Base-by-base conservation (phyloP, 2,329 filamentous ascomycete species). In the Moelleriella libera region DNA sequence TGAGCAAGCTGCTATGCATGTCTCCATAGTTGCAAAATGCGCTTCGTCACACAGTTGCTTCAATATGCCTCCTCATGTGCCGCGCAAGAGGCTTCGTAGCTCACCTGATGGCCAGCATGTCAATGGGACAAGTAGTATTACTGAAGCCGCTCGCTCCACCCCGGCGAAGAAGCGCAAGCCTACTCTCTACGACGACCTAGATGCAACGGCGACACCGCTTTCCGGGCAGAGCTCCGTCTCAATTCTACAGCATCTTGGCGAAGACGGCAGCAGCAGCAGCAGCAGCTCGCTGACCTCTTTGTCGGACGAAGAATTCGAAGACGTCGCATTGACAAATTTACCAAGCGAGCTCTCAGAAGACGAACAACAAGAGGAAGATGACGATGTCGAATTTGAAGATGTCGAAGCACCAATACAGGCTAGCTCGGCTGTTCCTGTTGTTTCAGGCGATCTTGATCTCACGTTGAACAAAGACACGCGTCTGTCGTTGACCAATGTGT, bases 381-480 rank as follows among this genome's bases (percentile, higher is more conserved):
- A 54, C 12, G 67, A 71, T 10, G 73, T 82, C 40, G 74, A 76
- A 8, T 75, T 82, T 34, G 77, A 81, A 39, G 76, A 81, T 45
- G 72, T 83, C 5, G 75, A 78, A 50, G 82, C 81, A 41, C 80
- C 82, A 51, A 75, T 78, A 52, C 75, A 80, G 9, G 60, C 65
- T 1, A 57, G 65, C 60, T 52, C 63, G 60, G 50, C 69, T 64
- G 67, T 72, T 5, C 67, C 72, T 45, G 63, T 66, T 2, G 69
- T 77, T 1, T 70, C 78, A 1, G 82, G 81, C 9, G 83, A 88
- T 57, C 68, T 94, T 34, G 82, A 90, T 53, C 67, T 94, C 55
- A 90, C 83, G 0, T 66, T 94, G 31, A 71, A 70, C 37, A 72
- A 70, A 53, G 76, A 78, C 49, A 70, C 73, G 7, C 66, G 74